Evolutionary conservation across 2,329 filamentous ascomycete genomes (phyloP), one percentile per base, ranked within the genome.

Genomic region (Tolypocladium endophyticum): DNA sequence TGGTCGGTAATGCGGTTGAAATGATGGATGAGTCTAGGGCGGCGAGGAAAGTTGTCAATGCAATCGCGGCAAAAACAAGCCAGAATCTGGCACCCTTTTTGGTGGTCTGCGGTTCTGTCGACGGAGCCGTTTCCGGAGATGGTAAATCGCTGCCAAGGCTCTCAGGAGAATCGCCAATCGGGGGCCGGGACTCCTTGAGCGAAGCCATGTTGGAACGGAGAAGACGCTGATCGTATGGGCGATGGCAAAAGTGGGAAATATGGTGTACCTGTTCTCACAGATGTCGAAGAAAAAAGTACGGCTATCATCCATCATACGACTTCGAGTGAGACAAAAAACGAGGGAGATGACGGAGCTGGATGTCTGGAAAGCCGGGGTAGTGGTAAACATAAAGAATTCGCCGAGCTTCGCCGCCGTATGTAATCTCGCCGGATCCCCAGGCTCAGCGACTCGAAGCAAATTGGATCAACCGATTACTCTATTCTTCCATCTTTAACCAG

Each of bases 1-100:
- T 67, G 3, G 61, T 61, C 3, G 72, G 70, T 25, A 73, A 58
- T 0, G 69, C 70, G 1, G 70, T 73, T 4, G 70, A 66, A 3
- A 68, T 67, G 38, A 74, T 68, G 12, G 69, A 67, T 3, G 54
- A 60, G n/a, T 69, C 67, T n/a, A 69, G 58, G 4, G 67, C 60
- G 18, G 66, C 64, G 23, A 71, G 63, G 5, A 72, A 61, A 6
- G 59, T 61, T 0, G 65, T 62, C n/a, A 70, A 28, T 4, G 60
- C 50, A 41, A 68, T 58, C 55, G 63, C 61, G 9, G 58, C 58
- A 1, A 69, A 61, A n/a, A 69, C 61, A 14, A 59, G 55, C 66
- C 66, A 68, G 54, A 68, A 64, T 20, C 64, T 55, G 6, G 43
- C 18, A 16, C 8, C 56, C 20, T 43, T 43, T 11, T 9, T 11